A percentile compares a stretch with the other conserved stretches of the same genome.
These are phyloP conservation scores for Eucalyptus brandiana DNA, from an alignment of 345 rosid genomes.

Conservation along the genomic window DNA sequence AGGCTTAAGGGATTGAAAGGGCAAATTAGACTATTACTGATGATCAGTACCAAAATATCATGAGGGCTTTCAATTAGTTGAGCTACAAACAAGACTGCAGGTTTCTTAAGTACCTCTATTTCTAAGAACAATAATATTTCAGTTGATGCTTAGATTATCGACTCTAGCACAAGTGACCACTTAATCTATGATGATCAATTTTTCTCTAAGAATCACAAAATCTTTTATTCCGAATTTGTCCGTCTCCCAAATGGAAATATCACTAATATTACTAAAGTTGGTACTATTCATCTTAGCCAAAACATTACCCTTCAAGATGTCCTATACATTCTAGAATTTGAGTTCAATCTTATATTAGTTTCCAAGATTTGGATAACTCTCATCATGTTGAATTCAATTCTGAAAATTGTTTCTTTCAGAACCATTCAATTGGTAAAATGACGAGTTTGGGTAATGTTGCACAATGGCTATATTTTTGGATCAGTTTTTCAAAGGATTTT, in stretches of 20 bases:
- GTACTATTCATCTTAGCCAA: neutral
- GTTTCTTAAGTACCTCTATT: neutral
- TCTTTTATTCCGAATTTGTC: neutral
- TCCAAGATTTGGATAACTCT: neutral
- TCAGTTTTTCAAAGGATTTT: too few relatives aligned
- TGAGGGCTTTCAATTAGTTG: neutral
- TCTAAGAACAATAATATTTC: neutral
- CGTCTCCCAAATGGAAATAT: neutral
- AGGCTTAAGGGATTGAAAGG: neutral
- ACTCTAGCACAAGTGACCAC: neutral
- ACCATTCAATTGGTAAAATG: too few relatives aligned
- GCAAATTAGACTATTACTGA: neutral
- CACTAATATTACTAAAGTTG: neutral
- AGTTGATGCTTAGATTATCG: neutral
- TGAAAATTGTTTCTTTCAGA: too few relatives aligned
- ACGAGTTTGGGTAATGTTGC: too few relatives aligned
- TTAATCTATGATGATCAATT: neutral
- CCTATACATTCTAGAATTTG: neutral
- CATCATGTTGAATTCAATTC: too few relatives aligned
- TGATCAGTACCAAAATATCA: neutral
- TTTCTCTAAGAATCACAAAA: neutral
- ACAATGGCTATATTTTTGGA: too few relatives aligned
- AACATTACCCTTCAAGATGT: neutral
- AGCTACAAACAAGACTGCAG: neutral
- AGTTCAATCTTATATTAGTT: neutral